Evolutionary conservation across 495 filamentous ascomycete genomes (phyloP).

Genomic region (Xylaria sp.): DNA sequence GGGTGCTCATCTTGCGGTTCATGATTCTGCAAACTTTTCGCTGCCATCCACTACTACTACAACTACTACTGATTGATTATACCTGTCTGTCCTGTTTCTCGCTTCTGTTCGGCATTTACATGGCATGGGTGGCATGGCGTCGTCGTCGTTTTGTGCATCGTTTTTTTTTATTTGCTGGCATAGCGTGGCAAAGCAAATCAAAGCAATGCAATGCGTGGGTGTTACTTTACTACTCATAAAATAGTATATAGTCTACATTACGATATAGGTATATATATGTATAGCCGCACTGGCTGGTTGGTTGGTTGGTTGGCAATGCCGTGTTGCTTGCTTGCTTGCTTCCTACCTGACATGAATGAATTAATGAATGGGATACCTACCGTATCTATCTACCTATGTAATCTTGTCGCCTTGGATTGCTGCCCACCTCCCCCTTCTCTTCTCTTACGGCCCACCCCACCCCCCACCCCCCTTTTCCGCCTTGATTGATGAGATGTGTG

Average conservation of each 20-base stretch:
- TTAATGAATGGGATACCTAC: neutral
- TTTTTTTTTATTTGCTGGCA: neutral
- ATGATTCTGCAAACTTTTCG: constrained; percentile 17
- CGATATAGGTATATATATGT: too few species aligned
- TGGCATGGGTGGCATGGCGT: constrained; percentile 29
- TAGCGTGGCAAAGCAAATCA: neutral
- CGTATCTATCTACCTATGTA: neutral
- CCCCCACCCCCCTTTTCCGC: too few species aligned
- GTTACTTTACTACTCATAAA: neutral
- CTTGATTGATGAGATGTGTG: too few species aligned
- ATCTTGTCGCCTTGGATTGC: too few species aligned
- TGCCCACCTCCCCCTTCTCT: too few species aligned
- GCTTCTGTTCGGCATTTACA: constrained; percentile 24
- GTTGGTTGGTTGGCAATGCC: neutral
- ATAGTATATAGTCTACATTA: neutral
- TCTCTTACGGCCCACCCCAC: too few species aligned
- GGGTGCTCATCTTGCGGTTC: neutral
- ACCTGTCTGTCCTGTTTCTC: neutral
- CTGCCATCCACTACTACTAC: neutral
- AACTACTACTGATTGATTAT: constrained; percentile 3
- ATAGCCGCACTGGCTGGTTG: too few species aligned
- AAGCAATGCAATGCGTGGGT: neutral
- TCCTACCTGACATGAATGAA: neutral
- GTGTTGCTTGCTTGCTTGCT: neutral
- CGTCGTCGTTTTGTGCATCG: neutral